phyloP scores from a whole-genome alignment of 169 alveolate species.

The Eimeria sp. region DNA sequence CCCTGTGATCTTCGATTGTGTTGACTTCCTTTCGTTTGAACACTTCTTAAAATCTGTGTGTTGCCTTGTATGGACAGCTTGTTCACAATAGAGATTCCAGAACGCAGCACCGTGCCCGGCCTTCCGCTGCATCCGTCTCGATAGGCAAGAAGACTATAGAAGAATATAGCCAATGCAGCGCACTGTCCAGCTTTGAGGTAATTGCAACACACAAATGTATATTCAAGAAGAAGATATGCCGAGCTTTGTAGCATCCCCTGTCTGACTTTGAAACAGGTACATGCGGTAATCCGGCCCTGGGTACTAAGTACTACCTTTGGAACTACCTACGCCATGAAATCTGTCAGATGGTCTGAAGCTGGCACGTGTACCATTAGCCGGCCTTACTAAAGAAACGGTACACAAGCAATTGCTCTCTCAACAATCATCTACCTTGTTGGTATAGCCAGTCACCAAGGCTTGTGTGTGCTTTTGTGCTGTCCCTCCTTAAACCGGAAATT shows the following conservation, averaged over 20 bases:
- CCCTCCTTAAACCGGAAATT: too few relatives aligned
- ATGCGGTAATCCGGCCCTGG: neutral
- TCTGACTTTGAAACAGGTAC: neutral
- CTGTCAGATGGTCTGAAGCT: too few relatives aligned
- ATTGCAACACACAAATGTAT: neutral
- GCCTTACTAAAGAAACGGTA: too few relatives aligned
- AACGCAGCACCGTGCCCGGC: neutral
- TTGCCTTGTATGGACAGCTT: neutral
- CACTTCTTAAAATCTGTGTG: neutral
- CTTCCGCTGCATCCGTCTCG: slow-evolving; percentile 3
- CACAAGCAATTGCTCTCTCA: too few relatives aligned
- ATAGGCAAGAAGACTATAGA: neutral
- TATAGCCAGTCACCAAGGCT: too few relatives aligned
- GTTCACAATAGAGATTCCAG: neutral
- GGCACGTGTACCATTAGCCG: too few relatives aligned
- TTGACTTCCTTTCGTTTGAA: neutral
- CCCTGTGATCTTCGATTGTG: neutral
- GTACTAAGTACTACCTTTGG: too few relatives aligned
- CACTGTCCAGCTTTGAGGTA: neutral
- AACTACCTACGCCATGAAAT: too few relatives aligned
- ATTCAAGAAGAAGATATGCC: neutral
- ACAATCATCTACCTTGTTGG: too few relatives aligned
- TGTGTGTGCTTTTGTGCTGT: too few relatives aligned
- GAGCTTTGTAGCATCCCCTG: neutral
- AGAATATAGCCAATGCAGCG: neutral